Base-by-base conservation (phyloP, 345 rosid species). In the Euphorbia peplus region DNA sequence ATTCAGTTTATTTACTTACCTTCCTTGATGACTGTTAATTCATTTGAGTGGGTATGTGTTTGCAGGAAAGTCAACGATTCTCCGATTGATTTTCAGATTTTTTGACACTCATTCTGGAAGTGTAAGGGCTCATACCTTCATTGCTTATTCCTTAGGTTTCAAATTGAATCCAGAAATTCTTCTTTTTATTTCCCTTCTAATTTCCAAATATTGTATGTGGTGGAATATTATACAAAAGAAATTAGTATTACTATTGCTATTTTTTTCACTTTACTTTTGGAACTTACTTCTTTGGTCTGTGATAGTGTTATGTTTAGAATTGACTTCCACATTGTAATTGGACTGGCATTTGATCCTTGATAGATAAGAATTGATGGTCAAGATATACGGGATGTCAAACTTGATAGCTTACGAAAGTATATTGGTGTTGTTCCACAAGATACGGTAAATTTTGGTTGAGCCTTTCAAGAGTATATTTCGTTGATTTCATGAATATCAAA, bases 401-500 rank as follows among this genome's bases (percentile, higher is more conserved):
- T 87, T 68, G 87, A 83, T 77, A 91, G 99, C 74, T 83, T 91
- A 69, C 80, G 99, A 58, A 79, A 74, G 64, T 75, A 83, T 61
- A 77, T 91, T 73, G 99, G 96, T 78, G 98, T 90, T 76, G 99
- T 95, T 51, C 99, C 99, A 8, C 99, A 95, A 80, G 99, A 95
- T 80, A 95, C 96, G 41, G 99, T 95, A 83, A 80, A 91, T 78
- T n/a, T 75, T 21, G 47, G 21, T 28, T 22, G 59, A 67, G 55
- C 61, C 26, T 55, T 51, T 59, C 63, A 19, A 39, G 55, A 67
- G 21, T 56, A 37, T 22, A 35, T 50, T 50, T 10, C 44, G 6
- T 52, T n/a, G 57, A 59, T 57, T 52, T 41, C 52, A 29, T 41
- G 46, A 60, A 47, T 67, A 48, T 50, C 24, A 25, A 51, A 35